These are phyloP conservation scores for Fusarium lateritium DNA, from an alignment of 2,329 filamentous ascomycete species.

Conservation along the genomic window DNA sequence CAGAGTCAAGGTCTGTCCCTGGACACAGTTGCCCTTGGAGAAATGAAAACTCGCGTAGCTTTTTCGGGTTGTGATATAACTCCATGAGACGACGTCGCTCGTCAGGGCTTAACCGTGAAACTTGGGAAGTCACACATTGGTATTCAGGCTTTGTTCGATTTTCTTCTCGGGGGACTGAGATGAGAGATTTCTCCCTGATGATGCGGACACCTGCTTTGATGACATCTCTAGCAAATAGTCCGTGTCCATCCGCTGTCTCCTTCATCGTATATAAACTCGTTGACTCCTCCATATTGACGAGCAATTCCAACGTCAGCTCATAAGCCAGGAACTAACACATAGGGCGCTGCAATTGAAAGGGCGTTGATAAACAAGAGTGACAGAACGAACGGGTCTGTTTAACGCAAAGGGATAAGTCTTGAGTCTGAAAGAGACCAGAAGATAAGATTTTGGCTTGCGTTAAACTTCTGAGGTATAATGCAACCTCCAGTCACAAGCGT, in stretches of 20 bases:
- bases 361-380: too few relatives aligned
- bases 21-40: slow-evolving; percentile 11
- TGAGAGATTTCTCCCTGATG: slow-evolving; percentile 12
- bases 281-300: background rate
- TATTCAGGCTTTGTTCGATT: slow-evolving; percentile 7
- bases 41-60: slow-evolving; percentile 23
- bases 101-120: rapidly evolving
- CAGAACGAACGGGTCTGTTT: too few relatives aligned
- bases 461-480: too few relatives aligned
- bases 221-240: slow-evolving; percentile 2
- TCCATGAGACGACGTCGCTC: background rate
- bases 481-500: too few relatives aligned
- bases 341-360: too few relatives aligned
- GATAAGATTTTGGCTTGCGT: too few relatives aligned
- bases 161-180: slow-evolving; percentile 16
- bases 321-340: too few relatives aligned
- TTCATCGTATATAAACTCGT: slow-evolving; percentile 5
- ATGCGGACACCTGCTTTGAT: slow-evolving; percentile 24
- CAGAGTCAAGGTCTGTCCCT: slow-evolving; percentile 5
- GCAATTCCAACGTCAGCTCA: too few relatives aligned
- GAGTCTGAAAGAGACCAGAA: too few relatives aligned
- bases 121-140: slow-evolving; percentile 20
- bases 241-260: background rate
- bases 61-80: slow-evolving; percentile 21
- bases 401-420: too few relatives aligned